These are phyloP conservation scores for Tieghemiomyces parasiticus DNA, from an alignment of 192 early-diverging fungal genomes.

Conservation along the genomic window DNA sequence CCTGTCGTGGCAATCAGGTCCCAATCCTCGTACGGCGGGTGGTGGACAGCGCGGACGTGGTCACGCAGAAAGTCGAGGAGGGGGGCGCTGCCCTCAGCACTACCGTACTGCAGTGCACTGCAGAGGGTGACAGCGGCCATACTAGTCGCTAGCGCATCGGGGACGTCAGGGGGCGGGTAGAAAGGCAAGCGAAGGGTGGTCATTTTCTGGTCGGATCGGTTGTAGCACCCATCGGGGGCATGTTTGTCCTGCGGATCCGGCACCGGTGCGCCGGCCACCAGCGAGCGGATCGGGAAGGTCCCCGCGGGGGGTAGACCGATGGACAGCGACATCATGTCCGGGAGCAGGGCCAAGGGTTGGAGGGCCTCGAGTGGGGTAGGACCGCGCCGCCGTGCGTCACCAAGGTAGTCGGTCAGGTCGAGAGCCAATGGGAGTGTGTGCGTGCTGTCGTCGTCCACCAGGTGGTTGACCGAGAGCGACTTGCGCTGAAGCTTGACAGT, in stretches of 20 bases:
- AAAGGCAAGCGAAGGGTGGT: constrained; percentile 11
- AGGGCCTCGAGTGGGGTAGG: constrained; percentile 25
- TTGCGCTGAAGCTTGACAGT: too few species aligned
- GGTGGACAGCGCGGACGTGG: constrained; percentile 29
- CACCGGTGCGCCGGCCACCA: constrained; percentile 35
- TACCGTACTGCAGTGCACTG: constrained; percentile 45
- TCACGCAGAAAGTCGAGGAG: constrained; percentile 27
- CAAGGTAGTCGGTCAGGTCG: background rate
- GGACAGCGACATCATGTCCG: constrained; percentile 47
- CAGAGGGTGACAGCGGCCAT: constrained; percentile 18
- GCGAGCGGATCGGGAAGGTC: constrained; percentile 45
- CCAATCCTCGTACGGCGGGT: constrained; percentile 43
- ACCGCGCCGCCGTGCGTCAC: background rate
- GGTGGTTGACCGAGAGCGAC: too few species aligned
- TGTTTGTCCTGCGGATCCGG: constrained; percentile 20
- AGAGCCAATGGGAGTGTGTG: too few species aligned
- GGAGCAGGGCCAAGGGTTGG: constrained; percentile 19
- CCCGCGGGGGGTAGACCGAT: constrained; percentile 50
- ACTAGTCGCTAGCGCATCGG: constrained; percentile 7
- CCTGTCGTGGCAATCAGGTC: constrained; percentile 45
- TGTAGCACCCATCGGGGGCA: constrained; percentile 33
- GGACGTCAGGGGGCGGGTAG: background rate
- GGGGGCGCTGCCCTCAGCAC: constrained; percentile 32
- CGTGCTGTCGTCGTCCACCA: too few species aligned
- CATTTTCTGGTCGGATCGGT: constrained; percentile 15